These are phyloP conservation scores for Nakazawaea ernobii DNA, from an alignment of 805 yeast genomes.

Conservation along the genomic window DNA sequence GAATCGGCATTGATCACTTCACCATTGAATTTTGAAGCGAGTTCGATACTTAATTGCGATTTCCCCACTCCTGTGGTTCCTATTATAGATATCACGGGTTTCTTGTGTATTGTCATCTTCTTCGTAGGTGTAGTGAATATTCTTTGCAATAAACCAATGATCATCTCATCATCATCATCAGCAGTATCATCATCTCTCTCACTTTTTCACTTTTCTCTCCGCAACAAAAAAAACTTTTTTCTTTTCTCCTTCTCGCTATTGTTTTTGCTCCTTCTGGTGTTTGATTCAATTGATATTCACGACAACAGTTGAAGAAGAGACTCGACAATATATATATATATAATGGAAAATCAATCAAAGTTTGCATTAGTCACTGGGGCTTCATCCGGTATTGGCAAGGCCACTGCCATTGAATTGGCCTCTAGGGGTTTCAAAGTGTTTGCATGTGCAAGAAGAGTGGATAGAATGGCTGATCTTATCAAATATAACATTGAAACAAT, in stretches of 20 bases:
- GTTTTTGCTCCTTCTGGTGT: no score
- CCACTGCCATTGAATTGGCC: conserved; percentile 44
- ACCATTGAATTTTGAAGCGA: conserved; percentile 74
- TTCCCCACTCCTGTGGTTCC: conserved; percentile 98
- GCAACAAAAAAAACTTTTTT: background rate
- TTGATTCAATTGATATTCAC: no score
- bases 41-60: conserved; percentile 75
- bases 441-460: conserved; percentile 28
- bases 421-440: conserved; percentile 34
- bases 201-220: background rate
- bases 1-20: conserved; percentile 95
- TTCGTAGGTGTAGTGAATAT: background rate
- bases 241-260: background rate
- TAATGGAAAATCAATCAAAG: background rate
- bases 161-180: background rate
- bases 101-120: background rate
- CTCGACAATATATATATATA: background rate
- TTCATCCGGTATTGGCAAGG: conserved; percentile 50
- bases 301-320: no score
- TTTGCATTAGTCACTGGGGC: conserved; percentile 47
- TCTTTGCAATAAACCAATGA: background rate
- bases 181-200: no score
- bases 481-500: conserved; percentile 24
- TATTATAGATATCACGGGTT: conserved; percentile 23
- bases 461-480: conserved; percentile 23